Conservation (phyloP, 441 rosid species). For the Eutrema salsugineum region DNA sequence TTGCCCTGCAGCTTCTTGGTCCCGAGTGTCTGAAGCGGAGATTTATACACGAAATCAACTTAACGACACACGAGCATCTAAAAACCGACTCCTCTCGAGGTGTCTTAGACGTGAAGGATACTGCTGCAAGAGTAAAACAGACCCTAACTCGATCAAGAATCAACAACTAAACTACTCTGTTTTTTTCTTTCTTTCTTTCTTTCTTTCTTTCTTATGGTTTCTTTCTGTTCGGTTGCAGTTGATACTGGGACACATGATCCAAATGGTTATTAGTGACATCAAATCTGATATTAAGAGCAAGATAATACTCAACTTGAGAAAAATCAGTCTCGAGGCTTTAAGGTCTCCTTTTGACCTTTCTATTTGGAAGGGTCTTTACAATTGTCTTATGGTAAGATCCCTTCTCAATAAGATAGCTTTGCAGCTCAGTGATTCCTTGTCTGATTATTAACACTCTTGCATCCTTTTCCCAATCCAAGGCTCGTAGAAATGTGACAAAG, state of each 20-base stretch:
- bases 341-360: not conserved
- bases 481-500: conserved; percentile 1
- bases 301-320: not conserved
- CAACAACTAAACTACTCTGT: not conserved
- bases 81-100: too few species aligned
- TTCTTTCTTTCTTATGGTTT: not conserved
- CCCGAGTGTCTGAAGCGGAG: too few species aligned
- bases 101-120: too few species aligned
- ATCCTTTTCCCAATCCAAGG: not conserved
- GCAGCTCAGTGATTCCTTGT: not conserved
- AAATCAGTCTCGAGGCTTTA: not conserved
- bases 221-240: conserved; percentile 40
- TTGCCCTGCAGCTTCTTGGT: too few species aligned
- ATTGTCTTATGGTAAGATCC: not conserved
- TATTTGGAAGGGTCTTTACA: not conserved
- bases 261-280: conserved; percentile 69
- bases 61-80: too few species aligned
- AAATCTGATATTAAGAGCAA: conserved; percentile 36
- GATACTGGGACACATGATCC: conserved; percentile 72
- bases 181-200: too few species aligned
- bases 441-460: not conserved
- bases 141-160: not conserved
- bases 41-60: too few species aligned
- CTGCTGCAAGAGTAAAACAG: too few species aligned
- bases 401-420: not conserved